phyloP scores from a whole-genome alignment of 768 basidiomycete species.

The Nidularia pulvinata region DNA sequence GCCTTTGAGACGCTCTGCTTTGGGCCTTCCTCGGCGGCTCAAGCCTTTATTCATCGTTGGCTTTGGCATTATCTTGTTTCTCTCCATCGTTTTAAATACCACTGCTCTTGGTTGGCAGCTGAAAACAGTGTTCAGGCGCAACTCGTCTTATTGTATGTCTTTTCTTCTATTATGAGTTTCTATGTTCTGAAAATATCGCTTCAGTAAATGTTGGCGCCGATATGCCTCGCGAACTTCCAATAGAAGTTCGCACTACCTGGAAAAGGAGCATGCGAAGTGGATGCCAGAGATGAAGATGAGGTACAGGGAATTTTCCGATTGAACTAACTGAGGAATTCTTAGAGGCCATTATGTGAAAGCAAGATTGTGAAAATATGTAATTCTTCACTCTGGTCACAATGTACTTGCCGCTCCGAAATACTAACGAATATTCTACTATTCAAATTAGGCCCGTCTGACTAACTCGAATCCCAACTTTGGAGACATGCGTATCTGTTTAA shows the following conservation, averaged over 20 bases:
- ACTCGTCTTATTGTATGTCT: background rate
- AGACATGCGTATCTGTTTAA: constrained; percentile 6
- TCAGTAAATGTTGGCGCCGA: constrained; percentile 7
- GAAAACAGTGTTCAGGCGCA: background rate
- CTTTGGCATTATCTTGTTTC: background rate
- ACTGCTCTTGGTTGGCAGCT: background rate
- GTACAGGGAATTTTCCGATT: background rate
- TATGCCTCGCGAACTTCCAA: constrained; percentile 9
- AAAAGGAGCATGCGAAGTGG: background rate
- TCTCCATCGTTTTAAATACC: background rate
- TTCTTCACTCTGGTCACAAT: no score
- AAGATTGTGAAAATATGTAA: no score
- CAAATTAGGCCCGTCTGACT: background rate
- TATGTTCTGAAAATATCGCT: background rate
- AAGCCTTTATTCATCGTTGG: background rate
- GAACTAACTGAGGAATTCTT: background rate
- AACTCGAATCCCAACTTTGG: constrained; percentile 5
- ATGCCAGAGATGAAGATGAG: background rate
- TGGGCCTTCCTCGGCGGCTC: background rate
- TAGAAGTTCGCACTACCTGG: constrained; percentile 6
- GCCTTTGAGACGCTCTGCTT: no score
- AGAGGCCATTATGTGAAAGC: no score
- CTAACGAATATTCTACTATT: no score
- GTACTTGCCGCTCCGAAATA: no score
- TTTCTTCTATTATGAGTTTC: background rate